These are phyloP conservation scores for Plasmodium billcollinsi DNA, from an alignment of 169 alveolate species.

Conservation along the genomic window DNA sequence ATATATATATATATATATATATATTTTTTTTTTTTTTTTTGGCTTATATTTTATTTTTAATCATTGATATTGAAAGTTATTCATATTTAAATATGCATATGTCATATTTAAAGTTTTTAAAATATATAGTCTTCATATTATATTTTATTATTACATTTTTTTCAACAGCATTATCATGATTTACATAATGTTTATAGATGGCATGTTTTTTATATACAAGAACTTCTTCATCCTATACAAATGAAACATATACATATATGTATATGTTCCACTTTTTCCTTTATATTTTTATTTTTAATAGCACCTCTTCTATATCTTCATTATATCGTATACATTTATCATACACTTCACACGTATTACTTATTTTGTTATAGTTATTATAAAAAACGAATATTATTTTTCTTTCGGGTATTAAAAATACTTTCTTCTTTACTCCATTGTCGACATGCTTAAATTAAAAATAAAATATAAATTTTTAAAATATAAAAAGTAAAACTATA, in stretches of 20 bases:
- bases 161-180: slow-evolving; percentile 21
- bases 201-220: slow-evolving; percentile 26
- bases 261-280: neutral
- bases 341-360: slow-evolving; percentile 46
- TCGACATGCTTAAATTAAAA: slow-evolving; percentile 5
- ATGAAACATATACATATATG: neutral
- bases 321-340: slow-evolving; percentile 32
- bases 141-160: slow-evolving; percentile 31
- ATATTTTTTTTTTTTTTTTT: too few species aligned
- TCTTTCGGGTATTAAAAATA: slow-evolving; percentile 50
- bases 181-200: slow-evolving; percentile 48
- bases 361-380: slow-evolving; percentile 51
- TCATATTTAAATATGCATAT: too few species aligned
- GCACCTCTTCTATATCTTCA: slow-evolving; percentile 53
- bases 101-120: too few species aligned
- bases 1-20: slow-evolving; percentile 1
- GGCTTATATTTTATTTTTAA: too few species aligned
- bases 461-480: neutral
- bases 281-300: neutral
- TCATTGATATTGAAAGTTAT: too few species aligned
- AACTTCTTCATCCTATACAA: slow-evolving; percentile 55
- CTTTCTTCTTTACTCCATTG: slow-evolving; percentile 47
- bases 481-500: too few species aligned
- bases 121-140: neutral
- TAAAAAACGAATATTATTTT: slow-evolving; percentile 38